Base-by-base conservation (phyloP, 305 asterid species). In the Andrographis paniculata region DNA sequence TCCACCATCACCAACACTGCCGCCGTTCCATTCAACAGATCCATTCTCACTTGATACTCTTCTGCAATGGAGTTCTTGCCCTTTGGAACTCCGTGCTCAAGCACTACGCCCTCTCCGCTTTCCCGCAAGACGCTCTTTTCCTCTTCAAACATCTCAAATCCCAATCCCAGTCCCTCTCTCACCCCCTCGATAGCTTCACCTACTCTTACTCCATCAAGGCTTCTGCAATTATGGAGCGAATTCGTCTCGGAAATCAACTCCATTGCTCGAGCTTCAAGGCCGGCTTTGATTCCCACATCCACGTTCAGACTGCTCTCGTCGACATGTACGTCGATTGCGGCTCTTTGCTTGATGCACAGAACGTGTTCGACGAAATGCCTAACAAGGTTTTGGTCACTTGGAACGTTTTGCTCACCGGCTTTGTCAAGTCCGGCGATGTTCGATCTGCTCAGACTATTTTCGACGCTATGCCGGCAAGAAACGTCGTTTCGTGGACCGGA, bases 401-500 rank as follows among this genome's bases (percentile, higher is more conserved):
- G 96, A 87, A 87, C 56, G 87, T 73, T 40, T 66, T 83, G 79
- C 27, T 83, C 6, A 74, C 93, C 1, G 94, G 94, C 35, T 78
- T 69, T 55, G 53, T 75, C 14, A 83, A 75, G 69, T 72, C 85
- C 80, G 84, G 93, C 20, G 70, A 72, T 72, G 52, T 83, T 55
- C 63, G 42, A 36, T 60, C 37, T 21, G 93, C 93, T n/a, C 67
- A 65, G 67, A 49, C 37, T 7, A 47, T 71, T 20, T 87, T 87
- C 38, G 75, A 87, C 60, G 61, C 4, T 48, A 78, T 87, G 91
- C 87, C 80, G 20, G 80, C 55, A 55, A 87, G 67, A 78, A 80
- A 80, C 55, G 79, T 83, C 45, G 62, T 87, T 60, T 76, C 96
- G 1, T 87, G 94, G 96, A 83, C 96, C 0, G 82, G 93, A 19